Conservation (phyloP, 164 flowering plant species). For the Umbellularia californica region DNA sequence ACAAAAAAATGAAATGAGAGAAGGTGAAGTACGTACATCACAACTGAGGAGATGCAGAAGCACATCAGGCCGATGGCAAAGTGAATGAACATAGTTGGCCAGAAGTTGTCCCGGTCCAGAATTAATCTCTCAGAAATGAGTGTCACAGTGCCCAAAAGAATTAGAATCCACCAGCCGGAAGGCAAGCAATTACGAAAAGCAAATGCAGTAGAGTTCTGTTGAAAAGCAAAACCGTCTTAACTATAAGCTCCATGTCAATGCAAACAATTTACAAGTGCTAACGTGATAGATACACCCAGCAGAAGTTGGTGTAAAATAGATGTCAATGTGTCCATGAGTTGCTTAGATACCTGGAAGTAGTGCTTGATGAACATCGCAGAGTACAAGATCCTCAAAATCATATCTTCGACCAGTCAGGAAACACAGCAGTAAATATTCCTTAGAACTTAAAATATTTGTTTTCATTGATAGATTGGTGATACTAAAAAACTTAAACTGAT, state of each 20-base stretch:
- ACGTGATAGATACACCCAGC: not conserved
- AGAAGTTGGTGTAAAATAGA: too few species aligned
- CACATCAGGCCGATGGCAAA: constrained; percentile 57
- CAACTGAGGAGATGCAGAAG: constrained; percentile 51
- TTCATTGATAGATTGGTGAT: not conserved
- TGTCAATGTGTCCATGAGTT: not conserved
- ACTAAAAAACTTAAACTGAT: not conserved
- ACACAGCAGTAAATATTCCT: constrained; percentile 1
- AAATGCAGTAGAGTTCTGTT: constrained; percentile 64
- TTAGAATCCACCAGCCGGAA: constrained; percentile 56
- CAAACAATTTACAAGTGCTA: not conserved
- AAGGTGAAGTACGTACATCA: constrained; percentile 49
- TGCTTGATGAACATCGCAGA: constrained; percentile 72
- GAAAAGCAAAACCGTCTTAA: constrained; percentile 6
- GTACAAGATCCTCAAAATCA: constrained; percentile 74
- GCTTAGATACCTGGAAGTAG: constrained; percentile 60
- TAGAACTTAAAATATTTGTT: not conserved
- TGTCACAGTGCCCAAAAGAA: constrained; percentile 57
- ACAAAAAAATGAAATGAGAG: not conserved
- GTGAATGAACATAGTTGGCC: constrained; percentile 65
- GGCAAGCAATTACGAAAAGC: constrained; percentile 70
- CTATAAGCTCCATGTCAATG: not conserved
- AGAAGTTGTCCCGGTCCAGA: constrained; percentile 64
- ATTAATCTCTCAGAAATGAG: constrained; percentile 59
- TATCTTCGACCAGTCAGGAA: constrained; percentile 63